phyloP scores from a whole-genome alignment of 108 stramenopile genomes.

The Bacterosira constricta region DNA sequence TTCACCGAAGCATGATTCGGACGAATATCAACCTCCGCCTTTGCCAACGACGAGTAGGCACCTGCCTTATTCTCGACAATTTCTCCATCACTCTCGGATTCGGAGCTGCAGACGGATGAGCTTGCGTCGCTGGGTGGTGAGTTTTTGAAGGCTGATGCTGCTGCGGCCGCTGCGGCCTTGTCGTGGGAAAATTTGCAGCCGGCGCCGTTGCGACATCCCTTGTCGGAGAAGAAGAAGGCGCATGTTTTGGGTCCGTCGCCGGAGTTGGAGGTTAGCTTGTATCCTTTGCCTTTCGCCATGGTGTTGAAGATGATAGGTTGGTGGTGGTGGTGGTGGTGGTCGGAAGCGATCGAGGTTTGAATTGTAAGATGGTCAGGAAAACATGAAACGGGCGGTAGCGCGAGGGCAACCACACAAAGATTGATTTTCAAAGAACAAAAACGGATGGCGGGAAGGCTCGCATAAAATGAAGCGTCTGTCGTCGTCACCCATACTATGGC shows the following conservation, averaged over 20 bases:
- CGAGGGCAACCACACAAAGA: no score
- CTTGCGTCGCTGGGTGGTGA: constrained; percentile 24
- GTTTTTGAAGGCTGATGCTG: no score
- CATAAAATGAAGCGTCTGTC: no score
- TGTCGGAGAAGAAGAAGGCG: constrained; percentile 74
- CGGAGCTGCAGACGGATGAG: constrained; percentile 69
- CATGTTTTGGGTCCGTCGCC: constrained; percentile 57
- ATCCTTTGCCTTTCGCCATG: constrained; percentile 63
- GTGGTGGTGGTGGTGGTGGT: neutral
- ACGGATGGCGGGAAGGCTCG: no score
- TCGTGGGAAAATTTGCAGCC: constrained; percentile 84
- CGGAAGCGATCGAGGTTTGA: no score
- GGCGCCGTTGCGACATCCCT: constrained; percentile 83
- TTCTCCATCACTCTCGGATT: constrained; percentile 69
- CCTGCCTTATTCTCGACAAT: constrained; percentile 42
- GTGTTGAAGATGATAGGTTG: constrained; percentile 7
- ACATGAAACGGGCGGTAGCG: no score
- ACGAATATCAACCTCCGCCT: neutral
- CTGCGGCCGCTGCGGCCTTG: neutral
- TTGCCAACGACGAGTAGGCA: constrained; percentile 44
- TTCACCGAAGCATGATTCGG: neutral
- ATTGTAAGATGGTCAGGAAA: no score
- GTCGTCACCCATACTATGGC: no score
- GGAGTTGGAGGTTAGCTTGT: constrained; percentile 67
- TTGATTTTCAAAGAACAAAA: no score